Evolutionary conservation across 2,329 filamentous ascomycete species (phyloP).

Genomic region (Cryphonectria nitschkei): DNA sequence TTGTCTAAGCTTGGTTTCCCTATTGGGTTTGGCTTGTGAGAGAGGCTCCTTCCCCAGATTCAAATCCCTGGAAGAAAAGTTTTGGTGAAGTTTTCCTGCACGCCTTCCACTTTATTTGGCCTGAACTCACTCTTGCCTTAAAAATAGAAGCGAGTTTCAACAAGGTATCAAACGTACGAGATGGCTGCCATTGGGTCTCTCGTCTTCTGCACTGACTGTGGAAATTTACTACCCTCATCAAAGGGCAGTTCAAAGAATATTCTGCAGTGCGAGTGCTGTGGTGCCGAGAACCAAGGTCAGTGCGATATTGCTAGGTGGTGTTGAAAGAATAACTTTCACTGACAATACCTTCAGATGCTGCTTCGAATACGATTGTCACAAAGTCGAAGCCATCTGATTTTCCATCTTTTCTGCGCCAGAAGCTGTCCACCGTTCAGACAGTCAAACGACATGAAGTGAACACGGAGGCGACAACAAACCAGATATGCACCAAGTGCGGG

Average conservation of each 20-base stretch:
- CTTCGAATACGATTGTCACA: conserved; percentile 76
- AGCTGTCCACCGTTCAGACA: conserved; percentile 83
- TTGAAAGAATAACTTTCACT: conserved; percentile 1
- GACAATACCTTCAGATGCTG: conserved; percentile 59
- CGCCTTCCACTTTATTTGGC: background rate
- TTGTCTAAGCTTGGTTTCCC: conserved; percentile 8
- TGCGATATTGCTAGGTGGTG: conserved; percentile 14
- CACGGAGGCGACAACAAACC: conserved; percentile 68
- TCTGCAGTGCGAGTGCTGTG: conserved; percentile 84
- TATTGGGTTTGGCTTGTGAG: conserved; percentile 17
- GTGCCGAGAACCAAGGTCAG: conserved; percentile 79
- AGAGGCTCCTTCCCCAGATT: conserved; percentile 18
- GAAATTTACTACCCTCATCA: conserved; percentile 83
- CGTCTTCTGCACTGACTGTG: conserved; percentile 91
- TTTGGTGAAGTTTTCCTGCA: background rate
- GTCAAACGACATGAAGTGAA: conserved; percentile 77
- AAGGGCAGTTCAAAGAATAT: conserved; percentile 76
- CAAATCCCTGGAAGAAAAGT: conserved; percentile 21
- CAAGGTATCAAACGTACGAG: conserved; percentile 22
- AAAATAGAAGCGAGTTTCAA: background rate
- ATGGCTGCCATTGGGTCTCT: conserved; percentile 93
- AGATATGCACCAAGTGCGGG: conserved; percentile 81
- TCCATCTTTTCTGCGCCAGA: conserved; percentile 84
- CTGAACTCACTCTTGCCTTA: conserved; percentile 9
- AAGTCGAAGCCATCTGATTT: conserved; percentile 88